Percentiles rank a stretch among this genome's conserved stretches.
Evolutionary conservation across 495 filamentous ascomycete species (phyloP).

Genomic region (Penicillium paradoxum): DNA sequence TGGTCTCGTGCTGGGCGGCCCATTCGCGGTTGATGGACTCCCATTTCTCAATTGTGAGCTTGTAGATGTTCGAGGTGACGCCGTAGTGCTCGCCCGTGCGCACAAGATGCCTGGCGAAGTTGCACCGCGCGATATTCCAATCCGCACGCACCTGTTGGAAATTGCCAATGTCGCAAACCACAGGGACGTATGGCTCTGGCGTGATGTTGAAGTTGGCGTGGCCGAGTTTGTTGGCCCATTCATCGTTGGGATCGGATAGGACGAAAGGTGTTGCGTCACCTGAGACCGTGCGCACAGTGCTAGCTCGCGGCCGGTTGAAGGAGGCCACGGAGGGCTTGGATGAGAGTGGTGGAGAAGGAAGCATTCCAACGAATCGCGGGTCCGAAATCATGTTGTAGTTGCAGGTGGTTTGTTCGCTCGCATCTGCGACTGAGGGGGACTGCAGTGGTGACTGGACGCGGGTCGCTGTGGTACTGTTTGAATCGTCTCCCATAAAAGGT

Average conservation of each 20-base stretch:
- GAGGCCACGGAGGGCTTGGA: constrained; percentile 74
- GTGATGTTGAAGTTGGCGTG: constrained; percentile 90
- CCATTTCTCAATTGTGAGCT: constrained; percentile 81
- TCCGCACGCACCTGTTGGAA: constrained; percentile 66
- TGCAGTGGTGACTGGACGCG: constrained; percentile 70
- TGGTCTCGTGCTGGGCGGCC: constrained; percentile 59
- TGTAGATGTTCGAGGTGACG: constrained; percentile 74
- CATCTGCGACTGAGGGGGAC: constrained; percentile 64
- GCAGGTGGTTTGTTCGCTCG: constrained; percentile 29
- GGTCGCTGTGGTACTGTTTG: constrained; percentile 33
- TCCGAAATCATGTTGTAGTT: constrained; percentile 37
- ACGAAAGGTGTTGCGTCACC: constrained; percentile 55
- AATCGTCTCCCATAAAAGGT: constrained; percentile 62
- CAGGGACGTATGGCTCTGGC: constrained; percentile 72
- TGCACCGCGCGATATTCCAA: constrained; percentile 75
- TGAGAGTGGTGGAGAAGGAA: constrained; percentile 74
- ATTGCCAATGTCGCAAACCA: constrained; percentile 51
- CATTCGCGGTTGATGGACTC: constrained; percentile 66
- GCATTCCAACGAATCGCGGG: constrained; percentile 43
- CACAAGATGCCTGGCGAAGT: constrained; percentile 78
- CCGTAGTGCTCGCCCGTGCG: constrained; percentile 86
- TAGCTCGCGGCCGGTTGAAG: constrained; percentile 51
- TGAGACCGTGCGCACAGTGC: constrained; percentile 45
- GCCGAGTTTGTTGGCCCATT: constrained; percentile 77
- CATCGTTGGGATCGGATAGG: constrained; percentile 62